Evolutionary conservation across 805 yeast genomes (phyloP).

Genomic region (Lipomyces oligophaga): DNA sequence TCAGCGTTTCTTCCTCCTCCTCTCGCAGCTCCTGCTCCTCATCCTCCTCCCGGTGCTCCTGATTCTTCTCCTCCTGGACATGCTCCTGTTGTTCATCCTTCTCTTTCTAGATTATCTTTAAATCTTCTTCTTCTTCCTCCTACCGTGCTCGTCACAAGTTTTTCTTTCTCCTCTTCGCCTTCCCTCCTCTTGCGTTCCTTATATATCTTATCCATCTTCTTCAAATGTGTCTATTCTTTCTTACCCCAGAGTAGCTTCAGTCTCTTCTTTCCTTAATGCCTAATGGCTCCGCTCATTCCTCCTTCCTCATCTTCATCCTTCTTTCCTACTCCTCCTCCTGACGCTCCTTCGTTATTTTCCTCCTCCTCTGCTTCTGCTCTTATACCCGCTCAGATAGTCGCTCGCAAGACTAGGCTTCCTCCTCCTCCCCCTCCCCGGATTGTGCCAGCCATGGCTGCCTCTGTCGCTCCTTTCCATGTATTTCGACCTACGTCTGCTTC

Average conservation of each 20-base stretch:
- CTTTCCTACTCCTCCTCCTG: neutral
- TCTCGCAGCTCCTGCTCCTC: conserved; percentile 1
- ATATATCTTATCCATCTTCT: neutral
- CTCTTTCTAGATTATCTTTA: neutral
- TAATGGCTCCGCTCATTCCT: neutral
- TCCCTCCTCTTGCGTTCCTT: conserved; percentile 2
- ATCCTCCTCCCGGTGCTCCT: neutral
- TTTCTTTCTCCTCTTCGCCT: conserved; percentile 1
- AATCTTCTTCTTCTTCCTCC: neutral
- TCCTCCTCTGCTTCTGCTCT: neutral
- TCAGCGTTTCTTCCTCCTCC: too few relatives aligned
- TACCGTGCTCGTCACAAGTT: neutral
- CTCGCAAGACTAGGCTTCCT: too few relatives aligned
- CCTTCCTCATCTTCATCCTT: neutral
- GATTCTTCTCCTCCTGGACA: neutral
- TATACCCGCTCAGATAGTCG: conserved; percentile 9
- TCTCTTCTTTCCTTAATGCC: neutral
- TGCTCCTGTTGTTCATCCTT: neutral
- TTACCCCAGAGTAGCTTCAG: neutral
- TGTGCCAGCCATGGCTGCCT: too few relatives aligned
- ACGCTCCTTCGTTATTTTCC: neutral
- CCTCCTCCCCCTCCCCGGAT: too few relatives aligned
- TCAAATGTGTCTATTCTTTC: neutral
- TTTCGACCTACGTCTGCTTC: too few relatives aligned
- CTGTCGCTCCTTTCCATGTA: too few relatives aligned